A percentile compares a stretch with the other conserved stretches of the same genome.
Conservation (phyloP, 2,329 filamentous ascomycete species). For the Diaporthe sp. region DNA sequence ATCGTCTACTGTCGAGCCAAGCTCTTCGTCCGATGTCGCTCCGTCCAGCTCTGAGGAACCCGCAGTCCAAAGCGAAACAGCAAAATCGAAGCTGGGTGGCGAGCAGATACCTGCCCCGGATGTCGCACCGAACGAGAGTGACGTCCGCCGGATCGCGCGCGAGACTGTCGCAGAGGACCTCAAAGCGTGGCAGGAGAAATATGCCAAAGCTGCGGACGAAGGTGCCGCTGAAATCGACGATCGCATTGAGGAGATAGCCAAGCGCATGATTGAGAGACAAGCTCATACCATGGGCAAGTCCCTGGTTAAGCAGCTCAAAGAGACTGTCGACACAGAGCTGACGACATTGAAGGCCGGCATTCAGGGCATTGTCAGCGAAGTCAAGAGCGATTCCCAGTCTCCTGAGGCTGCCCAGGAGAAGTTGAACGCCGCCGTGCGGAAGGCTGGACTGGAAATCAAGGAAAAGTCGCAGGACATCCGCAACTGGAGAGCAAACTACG, state of each 20-base stretch:
- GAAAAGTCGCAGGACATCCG: constrained; percentile 82
- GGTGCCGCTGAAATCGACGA: constrained; percentile 81
- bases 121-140: constrained; percentile 62
- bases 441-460: constrained; percentile 80
- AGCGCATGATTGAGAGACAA: constrained; percentile 71
- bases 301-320: constrained; percentile 77
- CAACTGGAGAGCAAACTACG: constrained; percentile 80
- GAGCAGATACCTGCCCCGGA: constrained; percentile 59
- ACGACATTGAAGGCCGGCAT: constrained; percentile 77
- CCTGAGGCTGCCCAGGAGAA: constrained; percentile 57
- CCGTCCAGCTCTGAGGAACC: constrained; percentile 44
- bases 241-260: constrained; percentile 71
- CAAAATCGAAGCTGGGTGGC: constrained; percentile 43
- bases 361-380: constrained; percentile 69
- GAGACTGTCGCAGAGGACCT: constrained; percentile 84
- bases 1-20: constrained; percentile 41
- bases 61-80: constrained; percentile 41
- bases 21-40: constrained; percentile 38
- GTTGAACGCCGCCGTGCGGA: constrained; percentile 67
- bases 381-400: constrained; percentile 57
- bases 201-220: constrained; percentile 86
- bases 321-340: constrained; percentile 75
- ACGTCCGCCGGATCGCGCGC: constrained; percentile 69
- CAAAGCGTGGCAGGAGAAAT: constrained; percentile 88
- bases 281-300: constrained; percentile 75